Conservation (phyloP, 2,329 filamentous ascomycete genomes). For the Fusarium anguioides region DNA sequence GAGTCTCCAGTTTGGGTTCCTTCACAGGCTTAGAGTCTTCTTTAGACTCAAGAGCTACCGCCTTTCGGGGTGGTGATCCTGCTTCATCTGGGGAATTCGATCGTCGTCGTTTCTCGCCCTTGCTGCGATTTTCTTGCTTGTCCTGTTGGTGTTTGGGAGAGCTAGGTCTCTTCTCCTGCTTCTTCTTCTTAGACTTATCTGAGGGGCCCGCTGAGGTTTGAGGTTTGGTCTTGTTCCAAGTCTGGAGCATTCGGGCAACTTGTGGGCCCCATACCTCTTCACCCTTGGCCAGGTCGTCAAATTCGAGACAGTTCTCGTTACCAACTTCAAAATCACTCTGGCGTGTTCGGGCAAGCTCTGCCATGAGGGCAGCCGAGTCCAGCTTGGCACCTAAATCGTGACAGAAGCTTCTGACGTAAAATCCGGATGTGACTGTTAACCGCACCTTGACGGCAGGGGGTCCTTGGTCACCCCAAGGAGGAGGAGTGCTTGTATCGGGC, state of each 20-base stretch:
- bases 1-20: conserved; percentile 21
- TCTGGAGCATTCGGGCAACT: conserved; percentile 62
- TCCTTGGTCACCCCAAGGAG: conserved; percentile 69
- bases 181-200: conserved; percentile 40
- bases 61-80: conserved; percentile 47
- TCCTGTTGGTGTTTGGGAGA: conserved; percentile 27
- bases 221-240: conserved; percentile 53
- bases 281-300: conserved; percentile 77
- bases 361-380: conserved; percentile 86
- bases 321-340: conserved; percentile 84
- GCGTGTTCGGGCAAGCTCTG: conserved; percentile 80
- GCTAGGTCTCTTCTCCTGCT: conserved; percentile 20
- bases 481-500: conserved; percentile 59
- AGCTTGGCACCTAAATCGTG: conserved; percentile 90
- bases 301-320: conserved; percentile 79
- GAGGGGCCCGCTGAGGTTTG: conserved; percentile 35
- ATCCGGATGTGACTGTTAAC: conserved; percentile 94
- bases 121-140: conserved; percentile 22
- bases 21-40: conserved; percentile 29
- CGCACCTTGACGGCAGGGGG: conserved; percentile 84
- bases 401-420: conserved; percentile 94
- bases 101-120: conserved; percentile 47
- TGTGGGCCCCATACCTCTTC: conserved; percentile 86
- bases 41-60: conserved; percentile 39
- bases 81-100: conserved; percentile 43